Base-by-base conservation (phyloP, 805 yeast species). In the Candida pseudofarinosa region DNA sequence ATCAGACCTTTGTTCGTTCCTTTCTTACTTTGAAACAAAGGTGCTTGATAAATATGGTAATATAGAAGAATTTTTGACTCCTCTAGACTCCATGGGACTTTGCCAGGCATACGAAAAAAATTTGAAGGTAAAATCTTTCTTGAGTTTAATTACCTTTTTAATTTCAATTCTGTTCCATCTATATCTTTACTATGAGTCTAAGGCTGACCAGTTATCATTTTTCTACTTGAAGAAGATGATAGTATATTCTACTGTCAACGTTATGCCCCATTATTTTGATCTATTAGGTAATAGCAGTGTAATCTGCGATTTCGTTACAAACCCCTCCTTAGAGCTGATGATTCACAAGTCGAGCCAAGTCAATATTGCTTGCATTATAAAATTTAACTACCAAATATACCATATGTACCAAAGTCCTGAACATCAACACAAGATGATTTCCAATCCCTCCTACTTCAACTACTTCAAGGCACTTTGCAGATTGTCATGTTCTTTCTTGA, bases 81-180 rank as follows among this genome's bases (percentile, higher is more conserved):
- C 52, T n/a, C 23, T 42, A 7, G 45, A 45, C 4, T 17, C 32
- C 10, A 44, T 46, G 16, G 26, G 37, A 14, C 39, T 20, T 18
- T 20, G 48, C 3, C 43, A 38, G 30, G 39, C 45, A 6, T 49
- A 48, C 34, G 39, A 35, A 3, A 43, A 54, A 38, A 50, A 54
- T 35, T 44, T 51, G 15, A 53, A 43, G 23, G 49, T 59, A 30
- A 68, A 65, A 45, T 47, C 50, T 13, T 65, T 58, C 42, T 44
- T 67, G 37, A 50, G 59, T 16, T 41, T 63, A 7, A 50, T 53
- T 26, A 57, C 71, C 2, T 61, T 74, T 45, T 50, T 67, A 18
- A 58, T 70, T 37, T 58, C 76, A 3, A 48, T 74, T 4, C 67
- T 65, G 38, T 70, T 64, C 44, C 73, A 74, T 45, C 54, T 76